phyloP scores from a whole-genome alignment of 2,329 filamentous ascomycete species.

The Aplosporella prunicola region DNA sequence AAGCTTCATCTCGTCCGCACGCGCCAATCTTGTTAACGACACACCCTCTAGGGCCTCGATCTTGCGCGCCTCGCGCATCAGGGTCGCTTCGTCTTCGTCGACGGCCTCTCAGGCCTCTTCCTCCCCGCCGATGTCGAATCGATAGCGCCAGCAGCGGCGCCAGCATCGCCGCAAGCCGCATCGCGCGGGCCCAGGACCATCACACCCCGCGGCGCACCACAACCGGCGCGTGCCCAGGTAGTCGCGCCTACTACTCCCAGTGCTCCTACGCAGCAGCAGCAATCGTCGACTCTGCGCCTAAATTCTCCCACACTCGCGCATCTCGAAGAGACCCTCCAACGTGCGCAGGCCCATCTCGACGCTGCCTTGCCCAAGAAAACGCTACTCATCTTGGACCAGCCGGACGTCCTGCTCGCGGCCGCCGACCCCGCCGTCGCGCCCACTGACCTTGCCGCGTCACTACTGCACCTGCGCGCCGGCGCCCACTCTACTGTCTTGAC shows the following conservation, averaged over 20 bases:
- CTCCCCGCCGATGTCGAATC: slow-evolving; percentile 12
- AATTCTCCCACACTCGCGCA: slow-evolving; percentile 20
- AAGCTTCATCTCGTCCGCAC: too few relatives aligned
- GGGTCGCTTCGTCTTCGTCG: slow-evolving; percentile 61
- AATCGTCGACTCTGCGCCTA: slow-evolving; percentile 15
- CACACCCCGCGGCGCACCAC: slow-evolving; percentile 2
- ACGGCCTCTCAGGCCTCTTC: slow-evolving; percentile 59
- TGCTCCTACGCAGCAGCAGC: neutral
- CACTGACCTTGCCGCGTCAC: slow-evolving; percentile 16
- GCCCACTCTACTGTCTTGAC: slow-evolving; percentile 59
- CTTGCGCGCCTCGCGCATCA: slow-evolving; percentile 50
- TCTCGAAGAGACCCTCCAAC: slow-evolving; percentile 18
- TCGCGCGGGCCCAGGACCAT: slow-evolving; percentile 11
- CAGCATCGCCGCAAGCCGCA: neutral
- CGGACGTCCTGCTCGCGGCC: slow-evolving; percentile 34
- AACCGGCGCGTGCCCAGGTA: neutral
- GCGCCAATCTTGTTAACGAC: too few relatives aligned
- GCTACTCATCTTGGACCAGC: slow-evolving; percentile 37
- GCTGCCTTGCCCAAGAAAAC: slow-evolving; percentile 18
- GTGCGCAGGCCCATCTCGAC: slow-evolving; percentile 18
- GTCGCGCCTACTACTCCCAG: neutral
- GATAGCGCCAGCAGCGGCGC: neutral
- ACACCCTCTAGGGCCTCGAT: slow-evolving; percentile 54
- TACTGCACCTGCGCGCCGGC: slow-evolving; percentile 36
- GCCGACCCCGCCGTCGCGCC: slow-evolving; percentile 13